phyloP scores from a whole-genome alignment of 2,329 filamentous ascomycete genomes.

The Coniella vitis region DNA sequence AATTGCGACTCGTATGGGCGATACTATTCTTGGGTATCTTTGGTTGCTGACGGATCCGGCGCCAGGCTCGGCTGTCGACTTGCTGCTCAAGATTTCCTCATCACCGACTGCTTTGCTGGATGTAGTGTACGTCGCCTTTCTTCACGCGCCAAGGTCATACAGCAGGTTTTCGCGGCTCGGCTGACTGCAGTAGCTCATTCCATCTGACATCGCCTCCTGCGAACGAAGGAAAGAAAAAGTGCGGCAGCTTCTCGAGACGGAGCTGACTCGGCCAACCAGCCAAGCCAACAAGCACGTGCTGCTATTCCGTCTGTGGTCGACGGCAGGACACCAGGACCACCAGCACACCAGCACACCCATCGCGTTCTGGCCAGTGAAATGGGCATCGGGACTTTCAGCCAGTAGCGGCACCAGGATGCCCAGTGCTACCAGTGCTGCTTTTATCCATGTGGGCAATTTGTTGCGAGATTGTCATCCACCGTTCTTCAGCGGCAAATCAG shows the following conservation, averaged over 20 bases:
- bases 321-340: too few relatives aligned
- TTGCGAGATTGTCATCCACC: too few relatives aligned
- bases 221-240: constrained; percentile 1
- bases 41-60: too few relatives aligned
- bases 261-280: neutral
- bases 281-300: neutral
- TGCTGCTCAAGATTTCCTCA: neutral
- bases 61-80: neutral
- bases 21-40: too few relatives aligned
- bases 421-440: neutral
- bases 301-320: too few relatives aligned
- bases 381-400: neutral
- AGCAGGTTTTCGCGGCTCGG: neutral
- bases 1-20: too few relatives aligned
- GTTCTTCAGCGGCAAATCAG: too few relatives aligned
- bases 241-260: constrained; percentile 4
- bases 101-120: too few relatives aligned
- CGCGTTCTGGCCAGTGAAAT: neutral
- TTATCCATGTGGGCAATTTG: too few relatives aligned
- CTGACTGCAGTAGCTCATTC: neutral
- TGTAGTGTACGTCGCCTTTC: too few relatives aligned
- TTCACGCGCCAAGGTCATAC: neutral
- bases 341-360: neutral
- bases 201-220: constrained; percentile 12
- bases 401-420: neutral